phyloP scores from a whole-genome alignment of 202 grass and related monocot genomes.

The Setaria italica region DNA sequence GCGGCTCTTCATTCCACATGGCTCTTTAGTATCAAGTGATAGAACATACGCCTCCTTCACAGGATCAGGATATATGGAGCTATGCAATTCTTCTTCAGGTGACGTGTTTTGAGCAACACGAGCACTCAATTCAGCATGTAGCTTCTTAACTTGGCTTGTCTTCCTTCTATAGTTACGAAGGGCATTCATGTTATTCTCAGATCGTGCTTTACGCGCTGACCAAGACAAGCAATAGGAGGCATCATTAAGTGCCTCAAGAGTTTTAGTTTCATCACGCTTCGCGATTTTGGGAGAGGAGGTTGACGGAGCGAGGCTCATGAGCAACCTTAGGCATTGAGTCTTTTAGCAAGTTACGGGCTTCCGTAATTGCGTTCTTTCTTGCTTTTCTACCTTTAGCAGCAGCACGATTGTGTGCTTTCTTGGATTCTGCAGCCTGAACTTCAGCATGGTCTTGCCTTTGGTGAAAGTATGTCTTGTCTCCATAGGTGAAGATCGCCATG shows the following conservation, averaged over 20 bases:
- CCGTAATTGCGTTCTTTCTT: rapidly evolving
- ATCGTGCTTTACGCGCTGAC: not conserved
- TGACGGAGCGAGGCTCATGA: no score
- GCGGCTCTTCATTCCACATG: not conserved
- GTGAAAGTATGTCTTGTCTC: not conserved
- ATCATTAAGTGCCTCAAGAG: not conserved
- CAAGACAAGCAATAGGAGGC: not conserved
- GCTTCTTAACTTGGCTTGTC: not conserved
- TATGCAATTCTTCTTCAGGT: no score
- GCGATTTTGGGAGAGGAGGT: not conserved
- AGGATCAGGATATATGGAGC: no score
- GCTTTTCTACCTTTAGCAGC: no score
- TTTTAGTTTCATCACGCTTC: no score
- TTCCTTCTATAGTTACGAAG: not conserved
- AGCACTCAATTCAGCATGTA: not conserved
- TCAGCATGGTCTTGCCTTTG: not conserved
- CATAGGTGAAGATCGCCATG: not conserved
- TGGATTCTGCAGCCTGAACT: rapidly evolving
- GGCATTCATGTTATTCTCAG: not conserved
- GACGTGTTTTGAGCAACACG: not conserved
- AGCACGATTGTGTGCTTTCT: not conserved
- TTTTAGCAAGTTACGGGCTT: not conserved
- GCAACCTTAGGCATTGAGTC: no score
- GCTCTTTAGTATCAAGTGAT: not conserved
- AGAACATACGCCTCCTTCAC: not conserved